phyloP scores from a whole-genome alignment of 1,139 yeast species.

The Yamadazyma diddensiae region DNA sequence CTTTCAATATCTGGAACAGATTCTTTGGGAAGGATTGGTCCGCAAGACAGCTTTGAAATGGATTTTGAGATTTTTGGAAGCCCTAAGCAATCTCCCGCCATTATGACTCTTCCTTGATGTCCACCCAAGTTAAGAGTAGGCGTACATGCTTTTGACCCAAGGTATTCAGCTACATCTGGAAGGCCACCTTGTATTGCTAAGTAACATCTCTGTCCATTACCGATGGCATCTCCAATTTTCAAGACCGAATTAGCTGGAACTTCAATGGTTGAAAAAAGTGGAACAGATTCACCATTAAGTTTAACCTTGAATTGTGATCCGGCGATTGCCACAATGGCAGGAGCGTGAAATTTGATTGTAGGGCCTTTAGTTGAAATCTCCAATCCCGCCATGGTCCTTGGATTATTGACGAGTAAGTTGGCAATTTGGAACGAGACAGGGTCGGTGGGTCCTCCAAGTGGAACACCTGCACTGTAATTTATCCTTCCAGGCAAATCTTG shows the following conservation, averaged over 20 bases:
- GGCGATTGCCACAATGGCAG: conserved; percentile 23
- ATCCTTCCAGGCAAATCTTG: conserved; percentile 34
- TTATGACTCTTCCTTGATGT: conserved; percentile 32
- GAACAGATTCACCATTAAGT: conserved; percentile 20
- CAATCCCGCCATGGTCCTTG: conserved; percentile 20
- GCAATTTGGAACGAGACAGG: conserved; percentile 28
- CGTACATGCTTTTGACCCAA: conserved; percentile 33
- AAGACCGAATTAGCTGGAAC: conserved; percentile 24
- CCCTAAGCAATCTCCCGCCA: conserved; percentile 31
- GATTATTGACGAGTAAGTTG: conserved; percentile 30
- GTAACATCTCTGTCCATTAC: conserved; percentile 24
- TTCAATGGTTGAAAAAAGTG: conserved; percentile 25
- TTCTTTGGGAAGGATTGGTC: conserved; percentile 18
- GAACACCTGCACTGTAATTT: conserved; percentile 26
- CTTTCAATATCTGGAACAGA: conserved; percentile 18
- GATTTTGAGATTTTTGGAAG: conserved; percentile 8
- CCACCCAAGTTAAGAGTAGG: conserved; percentile 34
- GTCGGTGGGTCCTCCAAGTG: conserved; percentile 32
- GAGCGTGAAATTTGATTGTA: conserved; percentile 23
- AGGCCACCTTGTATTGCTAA: conserved; percentile 33
- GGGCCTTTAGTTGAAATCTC: conserved; percentile 33
- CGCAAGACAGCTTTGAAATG: conserved; percentile 11
- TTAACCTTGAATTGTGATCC: conserved; percentile 25
- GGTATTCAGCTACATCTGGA: conserved; percentile 30
- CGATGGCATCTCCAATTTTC: conserved; percentile 24